These are phyloP conservation scores for Rhodotorula sp. DNA, from an alignment of 1,284 basidiomycete species.

Conservation along the genomic window DNA sequence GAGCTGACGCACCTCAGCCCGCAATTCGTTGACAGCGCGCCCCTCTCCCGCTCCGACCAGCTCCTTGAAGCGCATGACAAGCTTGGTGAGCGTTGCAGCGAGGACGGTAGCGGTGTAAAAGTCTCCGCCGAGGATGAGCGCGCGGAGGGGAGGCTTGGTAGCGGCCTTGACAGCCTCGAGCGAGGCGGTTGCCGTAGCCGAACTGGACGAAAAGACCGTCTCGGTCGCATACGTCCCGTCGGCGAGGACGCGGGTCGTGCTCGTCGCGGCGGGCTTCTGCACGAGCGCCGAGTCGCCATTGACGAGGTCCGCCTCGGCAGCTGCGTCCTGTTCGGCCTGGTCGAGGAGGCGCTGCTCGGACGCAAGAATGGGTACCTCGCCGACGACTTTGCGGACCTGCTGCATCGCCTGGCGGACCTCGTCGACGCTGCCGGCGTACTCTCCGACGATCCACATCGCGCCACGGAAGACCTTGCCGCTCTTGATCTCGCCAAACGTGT, in stretches of 20 bases:
- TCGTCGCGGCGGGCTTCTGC: constrained; percentile 51
- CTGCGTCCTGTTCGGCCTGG: constrained; percentile 63
- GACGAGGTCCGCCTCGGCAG: constrained; percentile 47
- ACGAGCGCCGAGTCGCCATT: constrained; percentile 43
- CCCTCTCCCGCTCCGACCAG: constrained; percentile 56
- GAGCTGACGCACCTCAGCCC: constrained; percentile 77
- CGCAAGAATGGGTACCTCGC: constrained; percentile 94
- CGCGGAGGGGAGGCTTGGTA: constrained; percentile 83
- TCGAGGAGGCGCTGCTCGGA: constrained; percentile 77
- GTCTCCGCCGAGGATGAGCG: constrained; percentile 88
- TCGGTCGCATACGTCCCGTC: constrained; percentile 99
- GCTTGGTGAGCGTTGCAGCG: constrained; percentile 83
- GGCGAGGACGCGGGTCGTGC: constrained; percentile 69
- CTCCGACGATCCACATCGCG: constrained; percentile 95
- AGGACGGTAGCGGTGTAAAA: constrained; percentile 95
- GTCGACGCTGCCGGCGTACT: constrained; percentile 69
- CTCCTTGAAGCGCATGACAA: constrained; percentile 78
- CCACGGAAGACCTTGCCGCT: constrained; percentile 97
- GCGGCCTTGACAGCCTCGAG: constrained; percentile 80
- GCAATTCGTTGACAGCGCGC: constrained; percentile 66
- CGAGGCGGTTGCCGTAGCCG: constrained; percentile 62
- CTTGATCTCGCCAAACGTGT: constrained; percentile 85
- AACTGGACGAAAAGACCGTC: constrained; percentile 68
- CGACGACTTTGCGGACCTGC: constrained; percentile 82
- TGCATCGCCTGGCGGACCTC: constrained; percentile 74